Conservation (phyloP, 208 protist species). For the Tetramitus jugosus region DNA sequence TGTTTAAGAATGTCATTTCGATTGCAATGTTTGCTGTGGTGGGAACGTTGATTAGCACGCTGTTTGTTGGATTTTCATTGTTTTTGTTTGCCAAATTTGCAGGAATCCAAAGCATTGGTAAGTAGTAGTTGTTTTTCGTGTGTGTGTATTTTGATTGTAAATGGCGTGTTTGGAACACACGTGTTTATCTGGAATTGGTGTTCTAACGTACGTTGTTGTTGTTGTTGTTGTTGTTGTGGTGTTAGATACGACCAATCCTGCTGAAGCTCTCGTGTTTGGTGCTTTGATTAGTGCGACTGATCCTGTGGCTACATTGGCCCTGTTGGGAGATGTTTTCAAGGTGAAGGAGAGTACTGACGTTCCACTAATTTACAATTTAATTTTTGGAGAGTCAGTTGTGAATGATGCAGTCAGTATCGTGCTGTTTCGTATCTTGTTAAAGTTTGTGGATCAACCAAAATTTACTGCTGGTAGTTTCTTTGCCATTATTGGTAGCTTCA, state of each 20-base stretch:
- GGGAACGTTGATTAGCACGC: conserved; percentile 46
- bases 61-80: conserved; percentile 21
- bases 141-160: too few relatives aligned
- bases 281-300: conserved; percentile 57
- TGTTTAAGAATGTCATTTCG: conserved; percentile 45
- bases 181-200: too few relatives aligned
- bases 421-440: conserved; percentile 28
- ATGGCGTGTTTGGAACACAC: too few relatives aligned
- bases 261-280: conserved; percentile 39
- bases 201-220: too few relatives aligned
- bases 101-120: conserved; percentile 12
- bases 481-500: conserved; percentile 24
- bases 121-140: too few relatives aligned
- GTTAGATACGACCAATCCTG: not conserved
- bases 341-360: not conserved
- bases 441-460: not conserved
- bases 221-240: too few relatives aligned
- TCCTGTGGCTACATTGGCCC: conserved; percentile 34
- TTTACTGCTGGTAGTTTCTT: not conserved
- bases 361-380: conserved; percentile 41
- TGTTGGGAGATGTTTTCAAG: conserved; percentile 33
- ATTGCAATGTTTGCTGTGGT: conserved; percentile 48
- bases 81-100: not conserved
- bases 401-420: conserved; percentile 64
- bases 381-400: conserved; percentile 62